phyloP scores from a whole-genome alignment of 352 stramenopile species.

The Phytophthora brassicae region DNA sequence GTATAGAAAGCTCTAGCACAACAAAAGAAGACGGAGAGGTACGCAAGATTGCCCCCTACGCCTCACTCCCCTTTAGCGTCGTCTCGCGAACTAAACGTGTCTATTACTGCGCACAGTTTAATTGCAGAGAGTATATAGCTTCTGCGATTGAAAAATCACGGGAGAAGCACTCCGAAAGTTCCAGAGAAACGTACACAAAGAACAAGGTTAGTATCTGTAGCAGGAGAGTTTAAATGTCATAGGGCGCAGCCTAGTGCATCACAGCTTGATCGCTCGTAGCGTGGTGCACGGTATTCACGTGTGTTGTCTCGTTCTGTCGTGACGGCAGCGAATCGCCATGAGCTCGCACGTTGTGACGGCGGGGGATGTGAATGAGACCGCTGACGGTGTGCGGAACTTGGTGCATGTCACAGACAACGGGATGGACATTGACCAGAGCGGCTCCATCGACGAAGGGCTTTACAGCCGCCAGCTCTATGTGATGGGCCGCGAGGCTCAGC shows the following conservation, averaged over 20 bases:
- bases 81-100: not conserved
- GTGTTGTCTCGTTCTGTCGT: conserved; percentile 16
- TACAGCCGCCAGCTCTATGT: conserved; percentile 98
- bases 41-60: conserved; percentile 16
- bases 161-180: not conserved
- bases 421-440: conserved; percentile 67
- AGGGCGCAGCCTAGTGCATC: not conserved
- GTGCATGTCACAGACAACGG: conserved; percentile 71
- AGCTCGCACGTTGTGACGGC: conserved; percentile 65
- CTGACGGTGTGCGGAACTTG: conserved; percentile 70
- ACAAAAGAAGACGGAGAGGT: conserved; percentile 1
- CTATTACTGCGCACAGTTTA: not conserved
- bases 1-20: no score
- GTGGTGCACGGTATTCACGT: conserved; percentile 16
- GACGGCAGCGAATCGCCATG: conserved; percentile 34
- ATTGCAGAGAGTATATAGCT: no score
- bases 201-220: conserved; percentile 11
- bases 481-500: conserved; percentile 98
- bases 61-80: not conserved
- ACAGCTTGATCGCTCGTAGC: not conserved
- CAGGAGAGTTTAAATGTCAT: no score
- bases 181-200: not conserved
- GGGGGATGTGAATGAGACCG: conserved; percentile 70
- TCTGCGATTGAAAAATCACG: not conserved
- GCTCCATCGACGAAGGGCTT: conserved; percentile 78